phyloP scores from a whole-genome alignment of 345 rosid genomes.

The Citrus inodora region DNA sequence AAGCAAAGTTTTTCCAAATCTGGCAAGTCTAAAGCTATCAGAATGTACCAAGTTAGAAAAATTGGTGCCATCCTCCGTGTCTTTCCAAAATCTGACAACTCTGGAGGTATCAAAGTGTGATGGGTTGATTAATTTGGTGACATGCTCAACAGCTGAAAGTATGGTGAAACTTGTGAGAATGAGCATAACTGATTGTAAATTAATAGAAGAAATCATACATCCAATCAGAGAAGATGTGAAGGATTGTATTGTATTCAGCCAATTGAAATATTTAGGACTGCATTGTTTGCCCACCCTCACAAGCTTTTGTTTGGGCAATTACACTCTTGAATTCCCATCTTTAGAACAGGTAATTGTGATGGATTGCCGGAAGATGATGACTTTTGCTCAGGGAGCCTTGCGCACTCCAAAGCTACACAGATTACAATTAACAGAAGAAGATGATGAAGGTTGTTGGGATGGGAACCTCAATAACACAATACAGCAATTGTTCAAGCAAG shows the following conservation, averaged over 20 bases:
- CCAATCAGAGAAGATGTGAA: neutral
- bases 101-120: slow-evolving; percentile 13
- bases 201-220: slow-evolving; percentile 16
- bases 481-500: neutral
- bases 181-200: slow-evolving; percentile 14
- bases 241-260: neutral
- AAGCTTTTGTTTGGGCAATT: neutral
- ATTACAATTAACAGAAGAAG: too few relatives aligned
- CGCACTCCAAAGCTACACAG: neutral
- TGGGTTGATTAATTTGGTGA: slow-evolving; percentile 9
- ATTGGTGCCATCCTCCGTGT: slow-evolving; percentile 6
- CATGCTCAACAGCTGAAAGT: slow-evolving; percentile 13
- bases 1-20: neutral
- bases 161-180: slow-evolving; percentile 15
- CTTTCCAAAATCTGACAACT: slow-evolving; percentile 15
- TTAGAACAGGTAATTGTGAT: neutral
- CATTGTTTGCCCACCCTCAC: slow-evolving; percentile 6
- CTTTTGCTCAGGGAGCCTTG: neutral
- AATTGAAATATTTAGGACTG: slow-evolving; percentile 10
- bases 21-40: neutral
- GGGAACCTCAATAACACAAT: neutral
- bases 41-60: neutral
- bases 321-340: neutral
- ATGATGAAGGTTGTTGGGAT: neutral
- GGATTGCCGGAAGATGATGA: neutral